phyloP scores from a whole-genome alignment of 345 rosid genomes.

The Durio zibethinus region DNA sequence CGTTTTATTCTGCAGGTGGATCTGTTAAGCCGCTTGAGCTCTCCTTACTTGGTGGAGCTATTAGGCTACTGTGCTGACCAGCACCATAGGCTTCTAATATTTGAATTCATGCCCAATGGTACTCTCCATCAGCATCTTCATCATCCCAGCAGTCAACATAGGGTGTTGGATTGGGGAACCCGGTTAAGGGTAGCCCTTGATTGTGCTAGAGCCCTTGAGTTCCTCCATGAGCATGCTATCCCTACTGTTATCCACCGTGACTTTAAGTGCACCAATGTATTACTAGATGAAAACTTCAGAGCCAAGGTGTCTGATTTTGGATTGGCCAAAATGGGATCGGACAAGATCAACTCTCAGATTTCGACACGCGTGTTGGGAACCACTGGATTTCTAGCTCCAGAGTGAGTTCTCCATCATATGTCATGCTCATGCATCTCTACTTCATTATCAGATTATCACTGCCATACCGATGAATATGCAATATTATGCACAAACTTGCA shows the following conservation, averaged over 20 bases:
- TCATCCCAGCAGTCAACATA: constrained; percentile 28
- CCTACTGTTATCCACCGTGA: constrained; percentile 82
- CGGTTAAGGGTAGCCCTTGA: constrained; percentile 79
- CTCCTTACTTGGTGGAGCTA: constrained; percentile 76
- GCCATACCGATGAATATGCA: constrained; percentile 17
- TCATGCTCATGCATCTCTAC: neutral
- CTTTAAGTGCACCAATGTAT: constrained; percentile 72
- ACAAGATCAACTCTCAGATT: constrained; percentile 72
- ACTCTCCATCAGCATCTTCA: constrained; percentile 63
- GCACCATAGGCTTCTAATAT: constrained; percentile 66
- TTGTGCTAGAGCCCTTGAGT: constrained; percentile 81
- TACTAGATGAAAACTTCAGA: constrained; percentile 53
- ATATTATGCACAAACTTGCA: constrained; percentile 19
- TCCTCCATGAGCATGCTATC: constrained; percentile 61
- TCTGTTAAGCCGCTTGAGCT: constrained; percentile 72
- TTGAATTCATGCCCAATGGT: constrained; percentile 75
- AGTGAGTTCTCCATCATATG: constrained; percentile 53
- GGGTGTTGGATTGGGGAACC: constrained; percentile 63
- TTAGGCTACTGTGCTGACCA: constrained; percentile 96
- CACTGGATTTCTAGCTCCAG: constrained; percentile 82
- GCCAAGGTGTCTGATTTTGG: constrained; percentile 82
- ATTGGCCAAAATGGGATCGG: constrained; percentile 68
- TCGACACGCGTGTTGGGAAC: constrained; percentile 70
- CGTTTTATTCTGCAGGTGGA: constrained; percentile 59
- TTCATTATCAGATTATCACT: neutral